Evolutionary conservation across 2,329 filamentous ascomycete genomes (phyloP), one percentile per base, ranked within the genome.

Genomic region (Neurospora sp.): DNA sequence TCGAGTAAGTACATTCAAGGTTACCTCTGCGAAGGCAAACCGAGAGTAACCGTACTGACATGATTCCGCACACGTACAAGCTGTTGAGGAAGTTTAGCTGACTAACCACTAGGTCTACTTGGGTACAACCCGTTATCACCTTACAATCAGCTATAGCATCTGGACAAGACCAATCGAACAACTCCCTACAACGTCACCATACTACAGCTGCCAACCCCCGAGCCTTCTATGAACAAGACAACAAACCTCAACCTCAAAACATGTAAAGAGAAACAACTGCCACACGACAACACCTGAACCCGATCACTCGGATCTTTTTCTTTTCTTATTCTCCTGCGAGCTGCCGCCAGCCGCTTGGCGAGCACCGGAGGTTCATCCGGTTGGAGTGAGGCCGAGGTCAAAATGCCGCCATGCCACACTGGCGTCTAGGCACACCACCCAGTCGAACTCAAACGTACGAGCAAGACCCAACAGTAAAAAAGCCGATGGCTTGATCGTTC

Each of bases 401-500:
- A 77, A 28, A 87, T 74, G 11, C 83, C 85, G 15, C 81, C 81
- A 15, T 79, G 84, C 85, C 85, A 87, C 8, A 85, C 87, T 4
- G 82, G 28, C 3, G 28, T 28, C 28, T 28, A 28, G 28, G 28
- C 28, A 28, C 28, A 28, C 28, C 28, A 28, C 28, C 28, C 28
- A 28, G 28, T 28, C 28, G 28, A 28, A 28, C 28, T 28, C 28
- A 28, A 4, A 28, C 28, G 28, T 28, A 28, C 28, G 28, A 28
- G 28, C 28, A 28, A 28, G 28, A 28, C 4, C 28, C 28, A 28
- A 28, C 4, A 28, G 28, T 28, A 28, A 28, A 28, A 28, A 28
- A 28, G 28, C 3, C 28, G 28, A 28, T 28, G 3, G 28, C 28
- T 4, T 28, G 28, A 28, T 28, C 28, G 28, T 28, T 28, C 28